Base-by-base conservation (phyloP, 2,329 filamentous ascomycete species). In the Aspergillus clavatus region DNA sequence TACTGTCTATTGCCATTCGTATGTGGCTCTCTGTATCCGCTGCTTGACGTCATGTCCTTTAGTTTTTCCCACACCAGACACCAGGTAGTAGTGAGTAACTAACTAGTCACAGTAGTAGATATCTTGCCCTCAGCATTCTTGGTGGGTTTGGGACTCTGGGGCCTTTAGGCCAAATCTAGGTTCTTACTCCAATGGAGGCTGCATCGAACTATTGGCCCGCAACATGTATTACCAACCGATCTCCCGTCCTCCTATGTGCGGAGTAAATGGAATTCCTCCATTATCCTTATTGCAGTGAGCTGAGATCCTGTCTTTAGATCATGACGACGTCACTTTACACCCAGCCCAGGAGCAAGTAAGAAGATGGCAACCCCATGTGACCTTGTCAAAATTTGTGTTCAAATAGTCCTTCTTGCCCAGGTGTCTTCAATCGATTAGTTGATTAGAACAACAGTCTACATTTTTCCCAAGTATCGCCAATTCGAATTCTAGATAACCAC, bases 271-370 rank as follows among this genome's bases (percentile, higher is more conserved):
- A n/a, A n/a, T n/a, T n/a, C n/a, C n/a, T n/a, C n/a, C n/a, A n/a
- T n/a, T n/a, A n/a, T n/a, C n/a, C n/a, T n/a, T n/a, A n/a, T n/a
- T n/a, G n/a, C n/a, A n/a, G n/a, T n/a, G n/a, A n/a, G n/a, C n/a
- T n/a, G n/a, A n/a, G n/a, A n/a, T 24, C 36, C 16, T 46, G 44
- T 52, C 45, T 42, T 51, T 50, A 42, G 31, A 47, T 56, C 54
- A 62, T 62, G 55, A 57, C 59, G 56, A 63, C 61, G 61, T 63
- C 61, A 63, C 52, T 37, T 23, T 35, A 50, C 41, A 18, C 14
- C 38, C 21, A 38, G 21, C 16, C 43, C 18, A 37, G 23, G n/a
- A 28, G 12, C 37, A 41, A 37, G 46, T 39, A 16, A 12, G 14
- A 38, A 19, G 36, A 38, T 40, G 38, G 38, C 38, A 23, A 48